These are phyloP conservation scores for Noccaea bulbosa DNA, from an alignment of 345 rosid genomes.

Conservation along the genomic window DNA sequence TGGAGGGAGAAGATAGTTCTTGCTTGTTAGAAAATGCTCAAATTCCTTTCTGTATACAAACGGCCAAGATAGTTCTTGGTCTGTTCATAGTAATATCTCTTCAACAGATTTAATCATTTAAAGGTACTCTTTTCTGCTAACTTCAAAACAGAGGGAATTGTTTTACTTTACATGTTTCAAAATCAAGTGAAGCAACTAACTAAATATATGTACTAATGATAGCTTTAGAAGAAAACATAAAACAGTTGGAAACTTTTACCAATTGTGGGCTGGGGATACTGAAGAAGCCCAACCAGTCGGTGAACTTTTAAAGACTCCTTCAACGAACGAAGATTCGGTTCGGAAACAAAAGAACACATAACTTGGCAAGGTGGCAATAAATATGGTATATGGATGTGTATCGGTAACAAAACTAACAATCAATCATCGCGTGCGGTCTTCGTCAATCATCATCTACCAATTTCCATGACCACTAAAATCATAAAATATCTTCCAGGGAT, in stretches of 20 bases:
- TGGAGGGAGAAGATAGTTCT: neutral
- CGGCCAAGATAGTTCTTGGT: too few relatives aligned
- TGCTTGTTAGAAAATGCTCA: constrained; percentile 16
- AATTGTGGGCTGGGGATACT: neutral
- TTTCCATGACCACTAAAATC: too few relatives aligned
- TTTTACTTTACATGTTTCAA: neutral
- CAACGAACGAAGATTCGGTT: too few relatives aligned
- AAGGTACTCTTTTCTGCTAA: neutral
- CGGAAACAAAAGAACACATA: too few relatives aligned
- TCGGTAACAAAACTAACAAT: too few relatives aligned
- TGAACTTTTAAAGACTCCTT: neutral
- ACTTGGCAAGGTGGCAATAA: too few relatives aligned
- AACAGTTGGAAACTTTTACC: neutral
- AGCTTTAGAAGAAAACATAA: neutral
- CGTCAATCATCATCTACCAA: too few relatives aligned
- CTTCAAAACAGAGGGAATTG: constrained; percentile 6
- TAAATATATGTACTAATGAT: too few relatives aligned
- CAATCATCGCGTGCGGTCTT: too few relatives aligned
- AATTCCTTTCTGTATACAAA: constrained; percentile 11
- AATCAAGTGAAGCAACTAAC: constrained; percentile 5
- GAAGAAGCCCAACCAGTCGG: neutral
- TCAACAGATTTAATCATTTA: neutral
- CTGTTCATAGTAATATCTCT: neutral
- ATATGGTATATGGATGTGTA: too few relatives aligned
- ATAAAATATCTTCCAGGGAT: too few relatives aligned